These are phyloP conservation scores for Diaporthe vexans DNA, from an alignment of 2,329 filamentous ascomycete species.

Conservation along the genomic window DNA sequence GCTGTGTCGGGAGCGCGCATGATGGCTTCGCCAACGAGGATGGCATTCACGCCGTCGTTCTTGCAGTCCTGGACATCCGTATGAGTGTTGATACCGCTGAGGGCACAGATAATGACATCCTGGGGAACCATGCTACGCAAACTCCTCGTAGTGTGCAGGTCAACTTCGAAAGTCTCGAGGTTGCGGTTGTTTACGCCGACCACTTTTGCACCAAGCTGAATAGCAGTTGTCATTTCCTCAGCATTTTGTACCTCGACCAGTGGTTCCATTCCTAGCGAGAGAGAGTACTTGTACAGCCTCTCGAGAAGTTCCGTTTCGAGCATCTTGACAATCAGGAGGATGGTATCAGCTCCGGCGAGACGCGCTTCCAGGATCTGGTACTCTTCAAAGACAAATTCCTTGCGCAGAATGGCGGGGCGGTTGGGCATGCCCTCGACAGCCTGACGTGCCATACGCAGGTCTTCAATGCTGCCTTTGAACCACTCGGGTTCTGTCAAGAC, in stretches of 20 bases:
- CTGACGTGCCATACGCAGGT: constrained; percentile 87
- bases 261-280: constrained; percentile 95
- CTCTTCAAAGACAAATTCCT: constrained; percentile 98
- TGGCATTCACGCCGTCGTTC: constrained; percentile 89
- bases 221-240: constrained; percentile 91
- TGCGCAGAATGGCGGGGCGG: constrained; percentile 90
- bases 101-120: constrained; percentile 89
- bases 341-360: constrained; percentile 92
- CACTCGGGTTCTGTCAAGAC: constrained; percentile 99
- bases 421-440: constrained; percentile 93
- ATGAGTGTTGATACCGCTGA: constrained; percentile 92
- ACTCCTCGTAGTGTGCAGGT: constrained; percentile 90
- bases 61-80: constrained; percentile 91
- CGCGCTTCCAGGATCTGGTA: constrained; percentile 98
- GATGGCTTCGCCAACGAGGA: constrained; percentile 94
- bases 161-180: constrained; percentile 95
- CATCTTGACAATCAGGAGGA: constrained; percentile 99
- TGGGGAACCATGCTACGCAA: constrained; percentile 89
- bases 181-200: constrained; percentile 99
- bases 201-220: constrained; percentile 87
- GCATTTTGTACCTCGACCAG: constrained; percentile 96
- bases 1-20: constrained; percentile 91
- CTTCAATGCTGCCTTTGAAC: constrained; percentile 99
- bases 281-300: constrained; percentile 88
- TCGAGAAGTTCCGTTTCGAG: constrained; percentile 81